Evolutionary conservation across 768 basidiomycete genomes (phyloP).

Genomic region (Suillus tomentosus): DNA sequence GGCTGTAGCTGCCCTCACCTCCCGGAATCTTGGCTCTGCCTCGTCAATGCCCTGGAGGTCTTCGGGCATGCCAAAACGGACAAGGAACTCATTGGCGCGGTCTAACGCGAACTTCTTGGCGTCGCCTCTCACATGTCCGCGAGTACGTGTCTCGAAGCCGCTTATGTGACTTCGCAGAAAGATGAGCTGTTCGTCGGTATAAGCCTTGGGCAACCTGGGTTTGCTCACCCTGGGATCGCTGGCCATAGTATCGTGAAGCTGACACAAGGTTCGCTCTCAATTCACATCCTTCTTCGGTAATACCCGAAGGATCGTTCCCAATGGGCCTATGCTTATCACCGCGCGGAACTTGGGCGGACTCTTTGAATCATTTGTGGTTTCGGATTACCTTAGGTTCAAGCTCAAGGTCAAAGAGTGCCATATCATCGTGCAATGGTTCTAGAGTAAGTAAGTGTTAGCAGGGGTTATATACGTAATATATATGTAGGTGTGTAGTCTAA

Average conservation of each 20-base stretch:
- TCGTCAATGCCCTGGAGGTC: slow-evolving; percentile 59
- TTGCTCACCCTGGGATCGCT: slow-evolving; percentile 67
- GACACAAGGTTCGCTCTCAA: slow-evolving; percentile 14
- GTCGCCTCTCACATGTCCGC: slow-evolving; percentile 63
- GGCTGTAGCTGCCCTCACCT: slow-evolving; percentile 40
- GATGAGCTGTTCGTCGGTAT: slow-evolving; percentile 62
- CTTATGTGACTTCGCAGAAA: slow-evolving; percentile 54
- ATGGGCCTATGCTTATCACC: slow-evolving; percentile 19
- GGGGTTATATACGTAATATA: slow-evolving; percentile 5
- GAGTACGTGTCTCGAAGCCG: slow-evolving; percentile 61
- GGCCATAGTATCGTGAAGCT: slow-evolving; percentile 33
- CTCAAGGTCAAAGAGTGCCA: slow-evolving; percentile 1
- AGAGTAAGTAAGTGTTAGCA: slow-evolving; percentile 4
- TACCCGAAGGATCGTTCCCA: slow-evolving; percentile 26
- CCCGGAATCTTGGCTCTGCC: slow-evolving; percentile 59
- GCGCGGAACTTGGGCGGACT: slow-evolving; percentile 3
- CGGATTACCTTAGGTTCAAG: slow-evolving; percentile 6
- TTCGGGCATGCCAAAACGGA: slow-evolving; percentile 56
- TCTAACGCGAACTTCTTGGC: slow-evolving; percentile 71
- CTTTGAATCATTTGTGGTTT: slow-evolving; percentile 2
- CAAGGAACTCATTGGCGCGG: slow-evolving; percentile 61
- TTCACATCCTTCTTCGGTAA: slow-evolving; percentile 18
- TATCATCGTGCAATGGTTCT: not conserved
- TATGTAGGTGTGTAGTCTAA: not conserved
- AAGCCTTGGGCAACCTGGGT: slow-evolving; percentile 65